Base-by-base conservation (phyloP, 2,329 filamentous ascomycete genomes). In the Metarhizium humberi region DNA sequence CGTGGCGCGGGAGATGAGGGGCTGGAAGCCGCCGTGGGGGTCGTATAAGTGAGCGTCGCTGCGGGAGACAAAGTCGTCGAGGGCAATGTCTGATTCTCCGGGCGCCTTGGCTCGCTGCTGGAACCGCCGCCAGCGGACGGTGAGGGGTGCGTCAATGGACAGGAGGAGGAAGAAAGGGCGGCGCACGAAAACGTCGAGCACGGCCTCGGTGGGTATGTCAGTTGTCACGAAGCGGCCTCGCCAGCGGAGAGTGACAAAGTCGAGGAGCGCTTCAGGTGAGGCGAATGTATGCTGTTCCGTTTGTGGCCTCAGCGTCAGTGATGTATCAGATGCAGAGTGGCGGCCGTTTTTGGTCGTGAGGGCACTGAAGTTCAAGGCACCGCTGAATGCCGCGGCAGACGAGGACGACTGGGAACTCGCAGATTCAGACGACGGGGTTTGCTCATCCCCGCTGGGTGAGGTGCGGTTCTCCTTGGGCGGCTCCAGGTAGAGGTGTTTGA, bases 111-210 rank as follows among this genome's bases (percentile, higher is more conserved):
- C 59, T 32, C 68, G 64, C 29, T 66, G 56, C 59, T 82, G 83
- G 74, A 88, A 91, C 49, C 94, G 86, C 63, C 81, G 78, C 88
- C 90, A 96, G 53, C 94, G 87, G 48, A 92, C 77, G 51, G 82
- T 87, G 49, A 96, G 79, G 2, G 94, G 94, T 4, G 92, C 92
- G 70, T 97, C 92, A 50, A 97, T 85, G 68, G 90, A 92, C 65
- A 99, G 77, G 38, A 97, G 82, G 51, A 99, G 80, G 76, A 97
- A 97, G 75, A 96, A 96, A 1, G 94, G 94, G 7, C 94, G 82
- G 20, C 86, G 80, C 57, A 85, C 75, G 52, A 96, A 83, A 29
- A 84, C 78, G 63, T 96, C 89, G 4, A 96, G 80, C 7, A 86
- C 80, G 3, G 71, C 69, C 62, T 91, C 87, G 61, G 85, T 83